Percentiles rank a stretch among this genome's conserved stretches.
Conservation (phyloP, 2,329 filamentous ascomycete genomes). For the Claviceps citrina region DNA sequence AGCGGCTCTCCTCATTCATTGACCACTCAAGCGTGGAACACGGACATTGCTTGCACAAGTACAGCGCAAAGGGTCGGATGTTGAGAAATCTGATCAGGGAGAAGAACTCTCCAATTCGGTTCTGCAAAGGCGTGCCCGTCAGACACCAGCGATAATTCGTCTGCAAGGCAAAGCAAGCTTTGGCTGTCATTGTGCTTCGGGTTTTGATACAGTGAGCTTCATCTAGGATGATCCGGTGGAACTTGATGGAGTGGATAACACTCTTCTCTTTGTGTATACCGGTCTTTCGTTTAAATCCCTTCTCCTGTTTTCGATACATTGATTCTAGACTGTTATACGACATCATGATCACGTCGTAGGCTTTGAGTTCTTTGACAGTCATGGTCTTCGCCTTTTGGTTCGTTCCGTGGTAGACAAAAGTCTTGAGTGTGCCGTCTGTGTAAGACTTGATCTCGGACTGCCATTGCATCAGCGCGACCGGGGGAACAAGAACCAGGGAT, state of each 20-base stretch:
- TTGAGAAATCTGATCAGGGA: constrained; percentile 86
- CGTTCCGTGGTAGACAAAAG: constrained; percentile 78
- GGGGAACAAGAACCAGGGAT: constrained; percentile 76
- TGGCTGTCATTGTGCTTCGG: constrained; percentile 79
- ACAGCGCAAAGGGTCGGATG: constrained; percentile 76
- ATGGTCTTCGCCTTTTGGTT: constrained; percentile 71
- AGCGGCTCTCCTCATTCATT: constrained; percentile 56
- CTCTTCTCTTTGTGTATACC: constrained; percentile 67
- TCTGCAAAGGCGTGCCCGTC: constrained; percentile 88
- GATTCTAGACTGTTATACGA: constrained; percentile 90
- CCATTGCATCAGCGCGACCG: constrained; percentile 94
- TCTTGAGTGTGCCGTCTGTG: constrained; percentile 78
- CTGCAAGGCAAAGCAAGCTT: constrained; percentile 82
- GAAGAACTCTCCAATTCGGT: constrained; percentile 94
- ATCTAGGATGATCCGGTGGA: constrained; percentile 84
- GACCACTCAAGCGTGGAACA: constrained; percentile 77
- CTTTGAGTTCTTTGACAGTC: constrained; percentile 56
- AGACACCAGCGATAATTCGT: constrained; percentile 90
- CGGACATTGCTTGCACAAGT: constrained; percentile 76
- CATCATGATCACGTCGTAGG: constrained; percentile 90
- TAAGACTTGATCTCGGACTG: constrained; percentile 64
- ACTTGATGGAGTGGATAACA: constrained; percentile 69
- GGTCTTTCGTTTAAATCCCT: constrained; percentile 70
- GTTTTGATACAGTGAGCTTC: constrained; percentile 93
- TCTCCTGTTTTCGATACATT: constrained; percentile 80